Conservation (phyloP, 805 yeast genomes). For the Spathaspora arborariae region DNA sequence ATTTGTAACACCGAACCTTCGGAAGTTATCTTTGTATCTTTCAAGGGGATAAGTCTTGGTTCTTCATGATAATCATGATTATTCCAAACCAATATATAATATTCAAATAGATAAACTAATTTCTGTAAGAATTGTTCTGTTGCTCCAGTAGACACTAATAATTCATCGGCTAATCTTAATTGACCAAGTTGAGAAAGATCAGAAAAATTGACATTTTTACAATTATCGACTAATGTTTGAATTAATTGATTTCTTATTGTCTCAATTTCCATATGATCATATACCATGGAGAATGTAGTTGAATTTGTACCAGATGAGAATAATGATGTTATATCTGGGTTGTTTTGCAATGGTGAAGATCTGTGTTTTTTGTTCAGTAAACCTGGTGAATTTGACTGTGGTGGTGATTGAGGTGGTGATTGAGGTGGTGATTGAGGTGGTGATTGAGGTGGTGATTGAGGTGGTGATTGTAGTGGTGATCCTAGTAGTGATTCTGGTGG, state of each 20-base stretch:
- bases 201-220: constrained; percentile 20
- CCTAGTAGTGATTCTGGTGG: not conserved
- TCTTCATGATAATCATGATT: not conserved
- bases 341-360: constrained; percentile 1
- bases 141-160: constrained; percentile 20
- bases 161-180: constrained; percentile 33
- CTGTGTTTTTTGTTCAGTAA: constrained; percentile 12
- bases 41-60: constrained; percentile 1
- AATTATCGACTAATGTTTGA: constrained; percentile 21
- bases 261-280: constrained; percentile 14
- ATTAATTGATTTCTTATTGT: constrained; percentile 26
- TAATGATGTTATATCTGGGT: not conserved
- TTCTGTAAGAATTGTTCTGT: constrained; percentile 4
- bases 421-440: too few relatives aligned
- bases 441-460: not conserved
- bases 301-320: not conserved
- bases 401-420: not conserved
- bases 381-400: not conserved
- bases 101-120: constrained; percentile 31
- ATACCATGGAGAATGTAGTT: constrained; percentile 2
- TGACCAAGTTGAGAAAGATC: constrained; percentile 29
- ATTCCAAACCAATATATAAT: constrained; percentile 26
- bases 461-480: not conserved
- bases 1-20: constrained; percentile 4
- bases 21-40: constrained; percentile 3